phyloP scores from a whole-genome alignment of 306 rosid genomes.

The Fragaria ananassa region DNA sequence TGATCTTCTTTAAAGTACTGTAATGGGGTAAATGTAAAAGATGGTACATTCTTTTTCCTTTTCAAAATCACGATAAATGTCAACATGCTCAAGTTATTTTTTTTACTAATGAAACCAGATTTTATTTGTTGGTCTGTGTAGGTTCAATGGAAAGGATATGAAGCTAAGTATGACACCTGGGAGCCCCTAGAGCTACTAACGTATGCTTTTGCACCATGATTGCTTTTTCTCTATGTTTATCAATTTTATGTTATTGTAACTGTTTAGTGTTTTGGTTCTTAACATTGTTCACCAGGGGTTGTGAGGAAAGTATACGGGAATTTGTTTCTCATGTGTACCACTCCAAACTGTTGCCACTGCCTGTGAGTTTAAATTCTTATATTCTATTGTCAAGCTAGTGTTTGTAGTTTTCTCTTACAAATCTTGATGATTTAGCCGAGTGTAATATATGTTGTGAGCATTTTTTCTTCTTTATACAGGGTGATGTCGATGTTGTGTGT shows the following conservation, averaged over 20 bases:
- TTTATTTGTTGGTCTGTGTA: neutral
- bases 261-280: neutral
- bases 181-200: conserved; percentile 66
- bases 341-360: conserved; percentile 52
- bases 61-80: neutral
- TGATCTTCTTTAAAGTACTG: neutral
- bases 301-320: conserved; percentile 40
- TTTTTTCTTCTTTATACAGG: conserved; percentile 33
- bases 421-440: neutral
- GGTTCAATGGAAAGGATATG: conserved; percentile 87
- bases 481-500: conserved; percentile 74
- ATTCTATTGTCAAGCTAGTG: neutral
- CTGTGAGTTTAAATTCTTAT: conserved; percentile 38
- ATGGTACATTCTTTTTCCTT: neutral
- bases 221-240: neutral
- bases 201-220: conserved; percentile 24
- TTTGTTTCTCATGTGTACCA: conserved; percentile 50
- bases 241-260: neutral
- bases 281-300: conserved; percentile 41
- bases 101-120: too few species aligned
- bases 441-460: neutral
- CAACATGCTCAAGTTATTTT: neutral
- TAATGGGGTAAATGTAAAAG: neutral
- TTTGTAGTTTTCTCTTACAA: too few species aligned
- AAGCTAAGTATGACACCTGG: conserved; percentile 60